Conservation (phyloP, 106 monocot genomes). For the Apostasia ramifera region DNA sequence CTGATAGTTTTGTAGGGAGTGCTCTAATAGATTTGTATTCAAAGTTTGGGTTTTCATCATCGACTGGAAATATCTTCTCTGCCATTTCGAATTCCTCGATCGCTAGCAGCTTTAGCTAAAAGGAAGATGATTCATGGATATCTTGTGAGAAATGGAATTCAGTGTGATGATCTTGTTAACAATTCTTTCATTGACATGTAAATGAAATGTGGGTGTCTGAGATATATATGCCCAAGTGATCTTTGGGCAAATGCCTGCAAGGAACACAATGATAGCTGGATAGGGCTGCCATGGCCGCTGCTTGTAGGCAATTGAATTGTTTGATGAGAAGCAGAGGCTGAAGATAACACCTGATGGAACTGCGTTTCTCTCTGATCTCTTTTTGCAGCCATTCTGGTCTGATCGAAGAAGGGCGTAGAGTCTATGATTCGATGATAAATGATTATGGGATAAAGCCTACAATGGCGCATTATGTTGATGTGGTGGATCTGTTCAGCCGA, state of each 20-base stretch:
- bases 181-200: conserved; percentile 71
- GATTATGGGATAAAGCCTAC: conserved; percentile 21
- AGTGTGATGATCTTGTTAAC: conserved; percentile 21
- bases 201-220: conserved; percentile 49
- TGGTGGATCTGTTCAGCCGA: conserved; percentile 40
- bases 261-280: conserved; percentile 44
- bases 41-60: conserved; percentile 18
- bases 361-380: conserved; percentile 46
- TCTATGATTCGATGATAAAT: conserved; percentile 26
- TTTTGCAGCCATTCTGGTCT: conserved; percentile 44
- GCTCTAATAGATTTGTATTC: conserved; percentile 43
- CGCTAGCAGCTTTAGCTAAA: conserved; percentile 17
- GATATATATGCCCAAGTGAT: conserved; percentile 14
- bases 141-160: conserved; percentile 29
- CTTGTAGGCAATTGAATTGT: conserved; percentile 24
- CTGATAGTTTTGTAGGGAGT: conserved; percentile 30
- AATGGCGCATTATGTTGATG: conserved; percentile 37
- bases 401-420: conserved; percentile 28
- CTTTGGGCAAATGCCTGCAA: conserved; percentile 32
- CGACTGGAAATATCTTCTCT: conserved; percentile 13
- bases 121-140: conserved; percentile 57
- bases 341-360: conserved; percentile 23
- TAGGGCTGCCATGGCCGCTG: conserved; percentile 40
- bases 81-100: conserved; percentile 34
- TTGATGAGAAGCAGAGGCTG: conserved; percentile 29